Base-by-base conservation (phyloP, 805 yeast species). In the Kuraishia piskuri region DNA sequence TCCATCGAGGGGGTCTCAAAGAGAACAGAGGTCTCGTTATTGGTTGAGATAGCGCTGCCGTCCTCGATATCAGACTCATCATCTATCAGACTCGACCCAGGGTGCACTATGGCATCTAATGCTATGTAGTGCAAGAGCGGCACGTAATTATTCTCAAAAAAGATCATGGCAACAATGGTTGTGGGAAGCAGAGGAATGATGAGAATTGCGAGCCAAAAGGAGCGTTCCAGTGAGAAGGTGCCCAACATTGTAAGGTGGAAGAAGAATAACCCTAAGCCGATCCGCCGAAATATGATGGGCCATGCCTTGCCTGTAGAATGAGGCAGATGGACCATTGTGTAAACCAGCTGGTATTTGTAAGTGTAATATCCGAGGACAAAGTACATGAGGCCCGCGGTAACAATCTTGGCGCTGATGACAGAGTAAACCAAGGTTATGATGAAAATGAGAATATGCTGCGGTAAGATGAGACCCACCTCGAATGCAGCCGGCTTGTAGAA, bases 281-380 rank as follows among this genome's bases (percentile, higher is more conserved):
- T 70, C 51, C 87, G 64, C 53, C 82, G 68, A 57, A 80, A 80
- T 6, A 82, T 79, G 67, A 81, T 77, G 2, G 84, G 84, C 87
- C 87, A 82, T 2, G 79, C 83, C 59, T 80, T 80, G 4, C 87
- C 87, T 0, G 86, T 82, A 14, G 84, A 79, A 63, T 82, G 86
- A 22, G 80, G 83, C 0, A 84, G 82, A 59, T 82, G 86, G 23
- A 82, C 84, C 70, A 75, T 77, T 54, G 82, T 76, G 63, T 80
- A 82, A 19, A 80, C 75, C 57, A 82, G 68, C 68, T 82, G 87
- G 60, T 82, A 82, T 64, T 82, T 82, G 65, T 80, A 82, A 14
- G 79, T 83, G 59, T 78, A 81, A 60, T 74, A 80, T 0, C 86
- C 86, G 36, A 82, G 60, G 10, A 73, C 63, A 56, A 82, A 82